Base-by-base conservation (phyloP, 805 yeast species). In the Saturnispora besseyi region DNA sequence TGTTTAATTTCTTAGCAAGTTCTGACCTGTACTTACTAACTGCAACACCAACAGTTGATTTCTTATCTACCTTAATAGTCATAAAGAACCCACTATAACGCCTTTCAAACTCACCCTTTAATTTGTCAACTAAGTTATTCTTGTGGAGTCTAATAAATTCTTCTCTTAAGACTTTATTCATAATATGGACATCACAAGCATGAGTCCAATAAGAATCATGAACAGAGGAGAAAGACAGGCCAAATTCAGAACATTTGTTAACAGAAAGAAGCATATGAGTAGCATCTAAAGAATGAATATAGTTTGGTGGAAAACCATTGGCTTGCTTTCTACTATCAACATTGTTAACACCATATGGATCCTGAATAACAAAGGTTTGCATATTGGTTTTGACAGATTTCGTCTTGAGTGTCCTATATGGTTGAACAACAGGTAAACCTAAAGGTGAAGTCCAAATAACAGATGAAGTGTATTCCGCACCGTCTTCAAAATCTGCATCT, bases 191-290 rank as follows among this genome's bases (percentile, higher is more conserved):
- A 63, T 87, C 91, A 45, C 79, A 70, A 1, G 99, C 97, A 63
- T 93, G 98, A 0, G 98, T 89, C 99, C 99, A 91, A 65, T 87
- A 91, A 0, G 98, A 91, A 64, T 91, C 99, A 66, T 91, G 99
- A 24, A 91, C 99, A 0, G 98, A 81, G 0, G 98, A 96, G 73
- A 93, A 91, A 11, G 80, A 72, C 45, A 93, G 66, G 0, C 78
- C 79, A 1, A 63, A 62, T 40, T 81, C 74, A 4, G 84, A 79
- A 65, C 96, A 88, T 24, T 80, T 80, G 46, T 79, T 72, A 0
- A 97, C 95, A 8, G 96, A 84, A 72, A 90, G 69, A 46, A 93
- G 72, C 99, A 91, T 93, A 64, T 91, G 99, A 0, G 96, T 84
- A 1, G 98, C 98, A 73, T 91, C 99, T 51, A 91, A 72, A 0